Evolutionary conservation across 2,329 filamentous ascomycete species (phyloP).

Genomic region (Penicillium brevicompactum): DNA sequence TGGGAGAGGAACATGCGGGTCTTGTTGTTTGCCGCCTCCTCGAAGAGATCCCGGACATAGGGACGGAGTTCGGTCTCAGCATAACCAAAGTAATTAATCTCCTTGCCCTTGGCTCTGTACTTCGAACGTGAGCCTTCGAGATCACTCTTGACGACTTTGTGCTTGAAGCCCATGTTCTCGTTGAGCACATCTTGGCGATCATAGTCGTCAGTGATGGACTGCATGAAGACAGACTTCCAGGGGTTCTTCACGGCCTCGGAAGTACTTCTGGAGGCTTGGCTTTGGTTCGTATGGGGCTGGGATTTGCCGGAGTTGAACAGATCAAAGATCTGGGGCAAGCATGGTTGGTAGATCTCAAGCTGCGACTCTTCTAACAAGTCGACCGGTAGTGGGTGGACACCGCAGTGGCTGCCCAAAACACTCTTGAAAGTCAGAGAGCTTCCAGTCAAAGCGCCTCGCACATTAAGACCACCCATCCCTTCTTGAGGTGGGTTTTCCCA

Average conservation of each 20-base stretch:
- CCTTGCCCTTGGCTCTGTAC: slow-evolving; percentile 35
- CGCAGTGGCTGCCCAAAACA: slow-evolving; percentile 42
- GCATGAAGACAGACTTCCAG: slow-evolving; percentile 42
- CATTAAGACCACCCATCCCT: slow-evolving; percentile 37
- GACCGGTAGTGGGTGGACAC: slow-evolving; percentile 43
- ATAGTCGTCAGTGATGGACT: slow-evolving; percentile 43
- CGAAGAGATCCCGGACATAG: slow-evolving; percentile 35
- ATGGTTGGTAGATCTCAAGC: slow-evolving; percentile 44
- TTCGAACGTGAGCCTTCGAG: slow-evolving; percentile 31
- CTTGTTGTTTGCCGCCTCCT: slow-evolving; percentile 32
- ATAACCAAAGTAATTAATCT: slow-evolving; percentile 49
- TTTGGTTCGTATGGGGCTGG: not conserved
- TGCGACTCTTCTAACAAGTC: slow-evolving; percentile 42
- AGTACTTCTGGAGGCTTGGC: not conserved
- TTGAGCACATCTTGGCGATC: slow-evolving; percentile 40
- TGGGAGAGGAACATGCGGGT: slow-evolving; percentile 38
- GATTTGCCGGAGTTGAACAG: slow-evolving; percentile 38
- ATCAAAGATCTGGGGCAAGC: slow-evolving; percentile 40
- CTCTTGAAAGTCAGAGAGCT: slow-evolving; percentile 45
- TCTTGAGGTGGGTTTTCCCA: slow-evolving; percentile 22
- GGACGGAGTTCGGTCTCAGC: slow-evolving; percentile 46
- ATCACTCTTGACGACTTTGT: slow-evolving; percentile 30
- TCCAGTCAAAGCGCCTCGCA: slow-evolving; percentile 41
- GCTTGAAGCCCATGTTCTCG: slow-evolving; percentile 38
- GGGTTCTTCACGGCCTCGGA: slow-evolving; percentile 19